Evolutionary conservation across 225 moss, liverwort and hornwort species (phyloP).

Genomic region (Bryoerythrophyllum caledonicum): DNA sequence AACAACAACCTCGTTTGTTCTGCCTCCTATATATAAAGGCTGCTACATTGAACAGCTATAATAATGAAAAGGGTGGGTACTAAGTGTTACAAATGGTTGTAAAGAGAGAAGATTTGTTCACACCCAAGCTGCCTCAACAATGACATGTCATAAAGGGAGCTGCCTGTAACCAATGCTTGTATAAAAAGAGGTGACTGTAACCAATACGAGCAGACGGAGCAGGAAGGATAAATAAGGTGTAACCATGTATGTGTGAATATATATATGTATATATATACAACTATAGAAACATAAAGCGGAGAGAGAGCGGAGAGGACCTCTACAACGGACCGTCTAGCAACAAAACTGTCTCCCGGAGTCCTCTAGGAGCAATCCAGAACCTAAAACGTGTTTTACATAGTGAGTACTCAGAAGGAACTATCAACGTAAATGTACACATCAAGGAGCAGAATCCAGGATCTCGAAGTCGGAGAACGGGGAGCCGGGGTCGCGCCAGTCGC

Average conservation of each 20-base stretch:
- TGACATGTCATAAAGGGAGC: no score
- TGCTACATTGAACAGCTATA: no score
- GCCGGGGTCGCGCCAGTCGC: constrained; percentile 80
- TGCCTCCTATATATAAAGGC: no score
- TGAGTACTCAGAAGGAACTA: constrained; percentile 31
- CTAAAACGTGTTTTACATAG: constrained; percentile 38
- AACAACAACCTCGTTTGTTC: no score
- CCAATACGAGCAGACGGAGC: no score
- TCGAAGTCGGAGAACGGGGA: constrained; percentile 93
- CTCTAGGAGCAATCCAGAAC: constrained; percentile 32
- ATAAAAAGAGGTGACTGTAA: no score
- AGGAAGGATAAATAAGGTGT: constrained; percentile 20
- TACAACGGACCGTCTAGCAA: constrained; percentile 25
- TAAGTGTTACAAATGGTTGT: no score
- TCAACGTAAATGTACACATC: constrained; percentile 36
- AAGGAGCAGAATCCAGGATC: constrained; percentile 58
- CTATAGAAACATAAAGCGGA: constrained; percentile 40
- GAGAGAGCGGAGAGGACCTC: constrained; percentile 20
- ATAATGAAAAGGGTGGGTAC: no score
- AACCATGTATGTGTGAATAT: constrained; percentile 3
- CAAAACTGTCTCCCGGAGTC: constrained; percentile 41
- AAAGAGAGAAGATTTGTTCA: no score
- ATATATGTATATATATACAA: constrained; percentile 20
- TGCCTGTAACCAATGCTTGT: no score
- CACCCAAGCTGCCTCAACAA: no score